Evolutionary conservation across 2,329 filamentous ascomycete genomes (phyloP).

Genomic region (Periconia sp.): DNA sequence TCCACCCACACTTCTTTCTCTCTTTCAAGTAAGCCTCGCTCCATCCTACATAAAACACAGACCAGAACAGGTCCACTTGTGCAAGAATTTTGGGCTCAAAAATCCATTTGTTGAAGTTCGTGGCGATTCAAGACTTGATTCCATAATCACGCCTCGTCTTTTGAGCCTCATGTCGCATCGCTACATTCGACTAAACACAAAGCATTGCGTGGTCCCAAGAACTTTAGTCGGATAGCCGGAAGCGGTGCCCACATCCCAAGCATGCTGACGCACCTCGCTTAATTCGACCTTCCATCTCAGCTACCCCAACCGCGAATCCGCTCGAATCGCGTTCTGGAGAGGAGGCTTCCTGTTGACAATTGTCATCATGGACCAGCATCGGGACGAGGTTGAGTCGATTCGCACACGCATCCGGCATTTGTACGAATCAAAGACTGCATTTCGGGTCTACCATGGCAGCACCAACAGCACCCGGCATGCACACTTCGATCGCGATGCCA

Average conservation of each 20-base stretch:
- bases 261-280: constrained; percentile 4
- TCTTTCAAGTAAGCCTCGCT: background rate
- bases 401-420: constrained; percentile 30
- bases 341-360: too few species aligned
- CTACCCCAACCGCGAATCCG: background rate
- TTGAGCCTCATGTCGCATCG: too few species aligned
- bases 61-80: too few species aligned
- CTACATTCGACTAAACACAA: too few species aligned
- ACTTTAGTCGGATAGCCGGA: constrained; percentile 5
- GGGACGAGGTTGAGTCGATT: constrained; percentile 27
- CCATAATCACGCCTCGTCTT: too few species aligned
- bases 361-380: constrained; percentile 27
- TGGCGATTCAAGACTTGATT: too few species aligned
- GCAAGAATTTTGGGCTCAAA: too few species aligned
- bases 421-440: constrained; percentile 31
- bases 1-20: too few species aligned
- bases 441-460: constrained; percentile 70
- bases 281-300: background rate
- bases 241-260: constrained; percentile 5
- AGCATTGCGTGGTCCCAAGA: too few species aligned
- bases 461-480: constrained; percentile 74
- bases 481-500: constrained; percentile 37
- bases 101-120: too few species aligned
- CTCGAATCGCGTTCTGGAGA: background rate
- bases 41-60: too few species aligned